Conservation (phyloP, 2,329 filamentous ascomycete genomes). For the Colletotrichum coccodes region DNA sequence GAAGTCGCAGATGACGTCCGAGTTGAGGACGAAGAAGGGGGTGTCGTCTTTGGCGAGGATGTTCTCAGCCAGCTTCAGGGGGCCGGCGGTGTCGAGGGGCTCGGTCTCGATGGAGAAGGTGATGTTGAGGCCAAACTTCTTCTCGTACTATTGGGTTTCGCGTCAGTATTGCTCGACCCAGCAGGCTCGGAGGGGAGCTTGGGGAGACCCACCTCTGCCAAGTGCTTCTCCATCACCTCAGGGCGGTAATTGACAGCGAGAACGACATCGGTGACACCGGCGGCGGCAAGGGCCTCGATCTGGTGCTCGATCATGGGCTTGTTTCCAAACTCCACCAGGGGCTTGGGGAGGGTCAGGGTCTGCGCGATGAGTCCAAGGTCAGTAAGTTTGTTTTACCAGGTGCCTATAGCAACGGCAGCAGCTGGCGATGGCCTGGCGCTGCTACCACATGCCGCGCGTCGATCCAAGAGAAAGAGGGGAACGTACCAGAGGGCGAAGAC, state of each 20-base stretch:
- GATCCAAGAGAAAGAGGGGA: not conserved
- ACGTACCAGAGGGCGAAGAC: conserved; percentile 92
- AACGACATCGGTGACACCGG: conserved; percentile 96
- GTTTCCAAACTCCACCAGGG: conserved; percentile 97
- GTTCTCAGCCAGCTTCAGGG: conserved; percentile 92
- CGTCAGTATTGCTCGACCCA: conserved; percentile 20
- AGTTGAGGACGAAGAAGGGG: conserved; percentile 98
- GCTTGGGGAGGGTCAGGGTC: conserved; percentile 97
- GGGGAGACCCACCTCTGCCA: conserved; percentile 79
- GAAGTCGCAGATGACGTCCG: conserved; percentile 97
- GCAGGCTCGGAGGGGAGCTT: not conserved
- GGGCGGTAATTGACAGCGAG: conserved; percentile 98
- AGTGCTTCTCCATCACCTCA: conserved; percentile 94
- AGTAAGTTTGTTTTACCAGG: conserved; percentile 33
- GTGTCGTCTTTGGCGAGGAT: conserved; percentile 92
- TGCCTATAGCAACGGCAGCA: not conserved
- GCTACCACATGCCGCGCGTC: not conserved
- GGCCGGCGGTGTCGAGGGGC: conserved; percentile 93
- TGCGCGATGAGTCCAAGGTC: conserved; percentile 46
- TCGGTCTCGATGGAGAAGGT: conserved; percentile 97
- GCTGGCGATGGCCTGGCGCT: not conserved
- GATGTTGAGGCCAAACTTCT: conserved; percentile 92
- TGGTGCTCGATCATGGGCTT: conserved; percentile 99
- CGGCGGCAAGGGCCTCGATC: conserved; percentile 91
- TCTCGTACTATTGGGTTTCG: conserved; percentile 74